Base-by-base conservation (phyloP, 148 eudicot species). In the Silene latifolia region DNA sequence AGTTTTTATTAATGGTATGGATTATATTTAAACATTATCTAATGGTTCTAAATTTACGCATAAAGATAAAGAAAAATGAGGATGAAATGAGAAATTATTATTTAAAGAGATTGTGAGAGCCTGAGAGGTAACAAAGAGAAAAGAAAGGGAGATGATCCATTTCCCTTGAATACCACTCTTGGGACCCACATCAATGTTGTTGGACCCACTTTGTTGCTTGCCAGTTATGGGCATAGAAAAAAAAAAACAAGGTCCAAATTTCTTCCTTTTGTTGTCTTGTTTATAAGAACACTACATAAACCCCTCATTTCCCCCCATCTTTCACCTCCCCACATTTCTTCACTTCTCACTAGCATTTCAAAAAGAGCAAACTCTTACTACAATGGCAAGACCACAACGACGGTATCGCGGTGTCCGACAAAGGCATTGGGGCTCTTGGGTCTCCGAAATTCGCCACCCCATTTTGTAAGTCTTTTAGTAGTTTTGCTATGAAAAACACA, bases 351-450 rank as follows among this genome's bases (percentile, higher is more conserved):
- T 72, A 71, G 63, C 69, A 25, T 5, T 9, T 13, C 14, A 3
- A 21, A 4, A 23, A 20, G 32, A 67, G 29, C 76, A 1, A n/a
- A 18, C 29, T 29, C 44, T n/a, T 24, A 5, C 19, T 1, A 39
- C 61, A 77, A 91, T 91, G 96, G 93, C 91, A 8, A 77, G 97
- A 75, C 84, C 91, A 13, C 97, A 91, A 60, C 93, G 87, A 60
- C 86, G 93, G 5, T 89, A 82, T 73, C 83, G 93, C 3, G 97
- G 97, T 1, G 97, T 91, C 11, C 80, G 97, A 11, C 97, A 91
- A 80, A 76, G 97, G 84, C 97, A 91, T 78, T 91, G 97, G 97
- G 97, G 97, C 6, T 91, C 97, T 69, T 91, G 97, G 97, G 97
- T 91, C 24, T 91, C 97, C 44, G 97, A 91, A 82, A 91, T 91